Base-by-base conservation (phyloP, 768 basidiomycete species). In the Rhizopogon salebrosus region DNA sequence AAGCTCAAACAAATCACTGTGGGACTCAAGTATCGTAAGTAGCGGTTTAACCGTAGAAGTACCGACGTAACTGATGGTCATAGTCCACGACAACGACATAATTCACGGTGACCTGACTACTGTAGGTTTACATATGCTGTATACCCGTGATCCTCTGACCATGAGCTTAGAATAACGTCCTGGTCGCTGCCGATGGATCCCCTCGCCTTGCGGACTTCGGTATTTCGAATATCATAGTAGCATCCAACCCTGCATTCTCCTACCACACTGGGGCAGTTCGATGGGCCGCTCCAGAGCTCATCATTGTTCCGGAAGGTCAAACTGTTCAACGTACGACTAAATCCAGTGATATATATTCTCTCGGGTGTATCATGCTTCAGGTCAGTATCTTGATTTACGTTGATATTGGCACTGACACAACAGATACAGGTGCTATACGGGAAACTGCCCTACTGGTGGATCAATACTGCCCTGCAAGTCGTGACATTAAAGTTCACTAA, bases 21-120 rank as follows among this genome's bases (percentile, higher is more conserved):
- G n/a, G n/a, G n/a, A n/a, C n/a, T n/a, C n/a, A n/a, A n/a, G n/a
- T n/a, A n/a, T n/a, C 57, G 54, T 55, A 37, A 27, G 48, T 50
- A 16, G 16, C 5, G 2, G 3, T 14, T 11, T 13, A 8, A 5
- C 18, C 22, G 3, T 4, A 6, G 7, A 20, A 13, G 26, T 20
- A 11, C 6, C 8, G 13, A 14, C 9, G 7, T 24, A n/a, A 20
- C 22, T 45, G 22, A 46, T 11, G 16, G 3, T 16, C 3, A n/a
- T 37, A 55, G 54, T 48, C 2, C 54, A 54, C n/a, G 60, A 57
- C 6, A 26, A 31, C n/a, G 55, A 64, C n/a, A 68, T 78, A 20
- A 64, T 76, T 14, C 78, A 76, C 43, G 75, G 76, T 0, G 75
- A 79, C 43, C 62, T 78, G 24, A 75, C 73, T 53, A 76, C 72